Evolutionary conservation across 768 basidiomycete genomes (phyloP).

Genomic region (Kwoniella newhampshirensis): DNA sequence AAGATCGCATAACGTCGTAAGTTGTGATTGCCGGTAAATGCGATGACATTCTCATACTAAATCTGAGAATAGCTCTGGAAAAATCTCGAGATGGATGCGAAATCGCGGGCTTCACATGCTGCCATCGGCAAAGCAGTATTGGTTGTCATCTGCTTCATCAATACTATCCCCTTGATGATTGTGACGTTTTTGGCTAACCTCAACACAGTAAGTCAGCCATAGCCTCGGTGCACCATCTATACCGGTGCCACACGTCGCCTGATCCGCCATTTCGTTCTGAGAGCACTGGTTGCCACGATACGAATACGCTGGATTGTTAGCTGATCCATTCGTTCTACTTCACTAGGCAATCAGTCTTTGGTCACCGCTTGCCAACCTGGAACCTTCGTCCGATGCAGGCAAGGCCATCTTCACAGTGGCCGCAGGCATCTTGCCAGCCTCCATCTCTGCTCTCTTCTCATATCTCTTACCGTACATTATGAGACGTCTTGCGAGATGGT

Average conservation of each 20-base stretch:
- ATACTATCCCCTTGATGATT: conserved; percentile 41
- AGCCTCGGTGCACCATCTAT: not conserved
- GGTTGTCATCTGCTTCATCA: conserved; percentile 30
- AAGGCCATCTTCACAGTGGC: conserved; percentile 32
- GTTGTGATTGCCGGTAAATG: not conserved
- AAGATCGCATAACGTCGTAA: conserved; percentile 27
- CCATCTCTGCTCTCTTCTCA: conserved; percentile 34
- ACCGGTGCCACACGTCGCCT: not conserved
- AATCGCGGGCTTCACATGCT: conserved; percentile 16
- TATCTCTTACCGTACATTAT: conserved; percentile 40
- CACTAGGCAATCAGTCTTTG: not conserved
- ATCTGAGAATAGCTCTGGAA: conserved; percentile 47
- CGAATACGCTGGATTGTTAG: not conserved
- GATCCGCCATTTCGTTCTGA: not conserved
- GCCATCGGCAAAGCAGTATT: conserved; percentile 26
- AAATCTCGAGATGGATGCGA: conserved; percentile 35
- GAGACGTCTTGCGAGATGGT: conserved; percentile 33
- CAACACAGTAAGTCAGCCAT: conserved; percentile 23
- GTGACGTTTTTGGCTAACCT: conserved; percentile 40
- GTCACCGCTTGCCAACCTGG: too few species aligned
- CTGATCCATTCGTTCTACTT: not conserved
- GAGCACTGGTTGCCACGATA: not conserved
- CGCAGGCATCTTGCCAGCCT: conserved; percentile 32
- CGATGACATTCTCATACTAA: too few species aligned
- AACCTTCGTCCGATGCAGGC: conserved; percentile 12